phyloP scores from a whole-genome alignment of 2,329 filamentous ascomycete species.

The Penicillium sp. region DNA sequence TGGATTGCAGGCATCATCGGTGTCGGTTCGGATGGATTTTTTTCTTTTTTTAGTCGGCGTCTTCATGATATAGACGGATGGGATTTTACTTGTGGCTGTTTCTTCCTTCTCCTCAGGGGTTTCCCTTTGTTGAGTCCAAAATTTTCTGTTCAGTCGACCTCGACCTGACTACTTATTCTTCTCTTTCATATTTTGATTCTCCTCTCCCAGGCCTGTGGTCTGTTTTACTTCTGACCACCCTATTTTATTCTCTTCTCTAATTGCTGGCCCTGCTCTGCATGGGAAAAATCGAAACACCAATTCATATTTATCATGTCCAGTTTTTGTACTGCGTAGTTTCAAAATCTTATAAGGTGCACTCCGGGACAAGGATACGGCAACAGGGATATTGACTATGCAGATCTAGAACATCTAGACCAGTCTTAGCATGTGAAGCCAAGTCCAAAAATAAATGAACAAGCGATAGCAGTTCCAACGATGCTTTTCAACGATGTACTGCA shows the following conservation, averaged over 20 bases:
- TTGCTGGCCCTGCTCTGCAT: slow-evolving; percentile 11
- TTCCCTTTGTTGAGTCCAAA: slow-evolving; percentile 14
- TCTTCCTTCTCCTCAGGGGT: background rate
- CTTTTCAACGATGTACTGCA: too few species aligned
- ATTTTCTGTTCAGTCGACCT: slow-evolving; percentile 12
- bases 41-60: slow-evolving; percentile 16
- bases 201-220: slow-evolving; percentile 23
- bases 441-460: background rate
- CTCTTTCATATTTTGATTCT: slow-evolving; percentile 13
- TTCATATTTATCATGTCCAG: background rate
- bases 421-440: background rate
- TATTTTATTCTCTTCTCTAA: slow-evolving; percentile 13
- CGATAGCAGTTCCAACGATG: background rate
- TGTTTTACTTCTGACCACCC: slow-evolving; percentile 13
- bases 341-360: too few species aligned
- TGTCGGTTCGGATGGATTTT: slow-evolving; percentile 31
- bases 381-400: background rate
- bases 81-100: slow-evolving; percentile 13
- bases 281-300: slow-evolving; percentile 11
- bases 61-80: slow-evolving; percentile 21
- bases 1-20: slow-evolving; percentile 35
- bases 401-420: background rate
- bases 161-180: slow-evolving; percentile 6
- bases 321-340: background rate
- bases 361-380: background rate